phyloP scores from a whole-genome alignment of 2,329 filamentous ascomycete species.

The Calonectria hawksworthii region DNA sequence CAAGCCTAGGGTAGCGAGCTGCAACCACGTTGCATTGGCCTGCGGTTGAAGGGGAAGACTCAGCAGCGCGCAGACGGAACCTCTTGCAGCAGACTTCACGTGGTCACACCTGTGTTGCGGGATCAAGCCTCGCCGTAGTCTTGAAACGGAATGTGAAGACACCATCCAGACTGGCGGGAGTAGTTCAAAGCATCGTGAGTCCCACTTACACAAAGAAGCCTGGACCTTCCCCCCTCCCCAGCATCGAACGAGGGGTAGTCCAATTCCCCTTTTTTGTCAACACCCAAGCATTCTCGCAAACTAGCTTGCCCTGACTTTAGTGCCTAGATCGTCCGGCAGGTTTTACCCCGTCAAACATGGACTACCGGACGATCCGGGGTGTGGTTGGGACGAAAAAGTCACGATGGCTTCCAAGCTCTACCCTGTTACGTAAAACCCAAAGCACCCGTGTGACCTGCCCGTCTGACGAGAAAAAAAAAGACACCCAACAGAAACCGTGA shows the following conservation, averaged over 20 bases:
- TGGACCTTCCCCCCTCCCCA: background rate
- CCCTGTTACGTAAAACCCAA: slow-evolving; percentile 7
- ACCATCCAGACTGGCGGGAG: background rate
- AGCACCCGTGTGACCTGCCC: slow-evolving; percentile 7
- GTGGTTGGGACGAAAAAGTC: slow-evolving; percentile 4
- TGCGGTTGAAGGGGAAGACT: background rate
- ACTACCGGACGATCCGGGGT: slow-evolving; percentile 7
- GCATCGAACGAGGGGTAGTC: background rate
- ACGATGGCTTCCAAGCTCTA: slow-evolving; percentile 6
- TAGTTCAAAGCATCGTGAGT: background rate
- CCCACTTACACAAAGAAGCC: background rate
- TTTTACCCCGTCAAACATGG: background rate
- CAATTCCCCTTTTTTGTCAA: background rate
- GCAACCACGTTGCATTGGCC: background rate
- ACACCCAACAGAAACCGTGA: background rate
- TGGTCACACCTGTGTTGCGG: background rate
- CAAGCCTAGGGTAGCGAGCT: background rate
- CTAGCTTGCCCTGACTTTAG: background rate
- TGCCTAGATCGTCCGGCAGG: slow-evolving; percentile 1
- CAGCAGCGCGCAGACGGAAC: background rate
- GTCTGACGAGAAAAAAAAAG: background rate
- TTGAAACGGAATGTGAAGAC: background rate
- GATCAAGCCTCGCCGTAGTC: background rate
- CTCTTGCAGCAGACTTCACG: background rate
- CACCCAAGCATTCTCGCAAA: background rate